Base-by-base conservation (phyloP, 495 filamentous ascomycete species). In the Beverwykella pulmonaria region DNA sequence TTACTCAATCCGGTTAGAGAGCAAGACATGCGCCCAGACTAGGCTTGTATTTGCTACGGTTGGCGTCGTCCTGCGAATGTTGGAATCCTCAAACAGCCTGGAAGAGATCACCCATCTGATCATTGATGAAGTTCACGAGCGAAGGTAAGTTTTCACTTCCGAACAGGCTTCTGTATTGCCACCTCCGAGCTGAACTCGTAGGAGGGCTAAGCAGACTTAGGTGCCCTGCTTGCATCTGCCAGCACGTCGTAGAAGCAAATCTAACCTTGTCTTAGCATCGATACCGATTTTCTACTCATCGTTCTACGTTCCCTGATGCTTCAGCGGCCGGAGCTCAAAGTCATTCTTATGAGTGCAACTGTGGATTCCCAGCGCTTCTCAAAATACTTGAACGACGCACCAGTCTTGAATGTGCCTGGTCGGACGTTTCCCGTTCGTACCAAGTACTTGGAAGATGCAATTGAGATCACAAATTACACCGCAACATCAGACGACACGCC, bases 291-390 rank as follows among this genome's bases (percentile, higher is more conserved):
- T 75, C 80, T 98, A 20, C 80, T 98, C 14, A 90, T 97, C 63
- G 88, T 97, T 1, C 82, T 98, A 23, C 90, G 91, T 68, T 90
- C 92, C 67, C 79, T 97, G 17, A 83, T 96, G 72, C 67, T 82
- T 22, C 82, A 82, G 58, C 82, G 92, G 53, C 88, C 87, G 53
- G 85, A 92, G 49, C 77, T 97, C 49, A 88, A 88, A 69, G 88
- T 98, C 29, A 82, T 98, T 30, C 83, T 98, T 26, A 98, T 97
- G 94, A 97, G 93, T 55, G 94, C 94, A 6, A 98, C 94, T 2
- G 88, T 97, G 9, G 91, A 98, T 75, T 91, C 94, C 7, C 87
- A 93, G 62, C 86, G 87, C 17, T 96, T 98, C 74, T 97, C 94
- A 0, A 86, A 84, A 1, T 98, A 98, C 69, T 81, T 98, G 0